phyloP scores from a whole-genome alignment of 345 rosid species.

The Erucastrum elatum region DNA sequence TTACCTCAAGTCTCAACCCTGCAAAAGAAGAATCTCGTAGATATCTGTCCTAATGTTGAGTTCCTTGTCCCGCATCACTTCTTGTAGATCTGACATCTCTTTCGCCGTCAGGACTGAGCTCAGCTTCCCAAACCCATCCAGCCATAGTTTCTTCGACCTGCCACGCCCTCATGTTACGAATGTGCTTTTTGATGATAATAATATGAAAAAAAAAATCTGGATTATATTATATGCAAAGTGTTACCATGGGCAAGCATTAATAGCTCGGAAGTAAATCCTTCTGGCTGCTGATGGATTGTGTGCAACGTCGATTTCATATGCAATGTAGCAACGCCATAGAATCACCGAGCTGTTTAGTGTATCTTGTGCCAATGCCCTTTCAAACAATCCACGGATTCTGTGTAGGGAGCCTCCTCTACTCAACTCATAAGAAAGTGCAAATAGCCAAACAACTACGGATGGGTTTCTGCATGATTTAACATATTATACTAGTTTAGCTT shows the following conservation, averaged over 20 bases:
- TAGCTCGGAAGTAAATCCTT: slow-evolving; percentile 82
- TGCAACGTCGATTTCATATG: slow-evolving; percentile 70
- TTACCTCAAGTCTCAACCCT: slow-evolving; percentile 41
- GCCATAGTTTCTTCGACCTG: slow-evolving; percentile 94
- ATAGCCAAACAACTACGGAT: slow-evolving; percentile 70
- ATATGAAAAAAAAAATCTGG: background rate
- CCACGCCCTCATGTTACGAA: slow-evolving; percentile 16
- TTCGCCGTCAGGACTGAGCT: slow-evolving; percentile 60
- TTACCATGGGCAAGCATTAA: slow-evolving; percentile 95
- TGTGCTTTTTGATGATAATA: background rate
- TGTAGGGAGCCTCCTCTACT: slow-evolving; percentile 61
- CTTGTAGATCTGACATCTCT: slow-evolving; percentile 93
- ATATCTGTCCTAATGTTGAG: slow-evolving; percentile 90
- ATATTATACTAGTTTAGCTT: slow-evolving; percentile 14
- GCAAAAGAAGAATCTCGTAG: slow-evolving; percentile 90
- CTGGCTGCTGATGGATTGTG: slow-evolving; percentile 66
- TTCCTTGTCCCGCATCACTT: slow-evolving; percentile 96
- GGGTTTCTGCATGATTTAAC: slow-evolving; percentile 59
- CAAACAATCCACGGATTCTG: slow-evolving; percentile 83
- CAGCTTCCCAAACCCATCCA: slow-evolving; percentile 79
- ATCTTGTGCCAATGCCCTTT: slow-evolving; percentile 78
- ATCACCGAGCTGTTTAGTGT: slow-evolving; percentile 56
- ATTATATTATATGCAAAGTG: slow-evolving; percentile 5
- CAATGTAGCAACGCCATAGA: slow-evolving; percentile 85
- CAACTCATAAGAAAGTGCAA: slow-evolving; percentile 78